Evolutionary conservation across 129 eudicot genomes (phyloP), one percentile per base, ranked within the genome.

Genomic region (Helianthus tuberosus): DNA sequence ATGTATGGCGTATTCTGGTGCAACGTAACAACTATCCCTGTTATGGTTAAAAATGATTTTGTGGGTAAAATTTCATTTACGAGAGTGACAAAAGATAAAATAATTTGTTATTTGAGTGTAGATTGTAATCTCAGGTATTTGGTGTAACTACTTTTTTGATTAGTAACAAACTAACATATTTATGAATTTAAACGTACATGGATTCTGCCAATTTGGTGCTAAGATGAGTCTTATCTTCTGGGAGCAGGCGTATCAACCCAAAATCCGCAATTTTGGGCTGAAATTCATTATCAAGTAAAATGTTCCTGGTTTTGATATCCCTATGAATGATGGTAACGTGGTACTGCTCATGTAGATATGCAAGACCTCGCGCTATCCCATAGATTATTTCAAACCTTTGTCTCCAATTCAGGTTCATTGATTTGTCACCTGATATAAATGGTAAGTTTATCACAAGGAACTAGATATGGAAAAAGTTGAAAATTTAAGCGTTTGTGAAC

Each of bases 301-400:
- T 61, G 23, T 61, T 61, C 20, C 66, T 61, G 66, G 66, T 32
- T 61, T 61, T 61, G 36, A 61, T 61, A 32, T 61, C 46, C 20
- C 66, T 32, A 12, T 61, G 66, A 32, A 61, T 61, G n/a, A 61
- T 61, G 17, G 66, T 61, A 32, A 86, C 83, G 38, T 82, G 90
- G 64, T 75, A 86, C n/a, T 86, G 85, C 16, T 86, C 90, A n/a
- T 82, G 90, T 80, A 86, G 65, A 73, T 86, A 86, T 11, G 90
- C 82, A 65, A 86, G 85, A 44, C 90, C 90, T 13, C 85, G 74
- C 9, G 90, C 85, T 49, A 69, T 79, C 25, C 90, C 90, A 51
- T 67, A 67, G 2, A 86, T 82, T 50, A 82, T 79, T 46, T 79
- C 83, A 46, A 75, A 80, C 69, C 90, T 75, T 27, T 86, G 87